These are phyloP conservation scores for Neonectria sp. DNA, from an alignment of 2,329 filamentous ascomycete species.

Conservation along the genomic window DNA sequence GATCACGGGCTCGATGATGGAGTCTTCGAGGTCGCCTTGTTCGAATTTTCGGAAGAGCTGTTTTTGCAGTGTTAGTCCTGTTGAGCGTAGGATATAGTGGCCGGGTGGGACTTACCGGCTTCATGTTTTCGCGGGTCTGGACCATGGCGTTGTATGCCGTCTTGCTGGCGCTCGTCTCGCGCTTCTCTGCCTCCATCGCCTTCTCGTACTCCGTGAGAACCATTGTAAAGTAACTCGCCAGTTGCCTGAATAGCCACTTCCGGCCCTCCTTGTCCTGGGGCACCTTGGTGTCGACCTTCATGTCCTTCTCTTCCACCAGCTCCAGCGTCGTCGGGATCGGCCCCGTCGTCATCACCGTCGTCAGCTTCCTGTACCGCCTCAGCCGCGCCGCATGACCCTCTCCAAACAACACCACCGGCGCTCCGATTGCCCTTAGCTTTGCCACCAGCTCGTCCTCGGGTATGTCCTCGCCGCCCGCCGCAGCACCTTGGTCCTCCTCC, in stretches of 20 bases:
- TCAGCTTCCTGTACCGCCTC: constrained; percentile 78
- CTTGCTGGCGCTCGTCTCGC: constrained; percentile 82
- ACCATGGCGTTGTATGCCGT: constrained; percentile 88
- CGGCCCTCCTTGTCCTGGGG: constrained; percentile 76
- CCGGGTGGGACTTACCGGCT: constrained; percentile 68
- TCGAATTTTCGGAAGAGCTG: constrained; percentile 91
- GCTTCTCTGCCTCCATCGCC: constrained; percentile 78
- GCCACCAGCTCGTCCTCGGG: constrained; percentile 77
- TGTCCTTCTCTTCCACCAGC: constrained; percentile 86
- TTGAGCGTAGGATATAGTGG: rapidly evolving
- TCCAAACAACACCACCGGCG: constrained; percentile 85
- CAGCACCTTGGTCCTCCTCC: constrained; percentile 58
- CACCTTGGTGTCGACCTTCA: constrained; percentile 81
- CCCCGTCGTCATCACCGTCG: constrained; percentile 75
- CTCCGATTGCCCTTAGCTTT: constrained; percentile 79
- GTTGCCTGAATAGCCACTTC: constrained; percentile 84
- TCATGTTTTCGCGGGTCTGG: constrained; percentile 89
- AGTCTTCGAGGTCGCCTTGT: constrained; percentile 82
- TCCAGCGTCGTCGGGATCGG: constrained; percentile 90
- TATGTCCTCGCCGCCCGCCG: constrained; percentile 71
- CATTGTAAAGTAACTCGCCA: constrained; percentile 97
- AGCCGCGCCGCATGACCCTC: constrained; percentile 81
- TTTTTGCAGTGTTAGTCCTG: constrained; percentile 20
- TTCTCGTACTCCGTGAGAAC: constrained; percentile 90
- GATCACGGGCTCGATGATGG: constrained; percentile 84